A percentile compares a stretch with the other conserved stretches of the same genome.
Evolutionary conservation across 2,329 filamentous ascomycete species (phyloP).

Genomic region (Aureobasidium subglaciale): DNA sequence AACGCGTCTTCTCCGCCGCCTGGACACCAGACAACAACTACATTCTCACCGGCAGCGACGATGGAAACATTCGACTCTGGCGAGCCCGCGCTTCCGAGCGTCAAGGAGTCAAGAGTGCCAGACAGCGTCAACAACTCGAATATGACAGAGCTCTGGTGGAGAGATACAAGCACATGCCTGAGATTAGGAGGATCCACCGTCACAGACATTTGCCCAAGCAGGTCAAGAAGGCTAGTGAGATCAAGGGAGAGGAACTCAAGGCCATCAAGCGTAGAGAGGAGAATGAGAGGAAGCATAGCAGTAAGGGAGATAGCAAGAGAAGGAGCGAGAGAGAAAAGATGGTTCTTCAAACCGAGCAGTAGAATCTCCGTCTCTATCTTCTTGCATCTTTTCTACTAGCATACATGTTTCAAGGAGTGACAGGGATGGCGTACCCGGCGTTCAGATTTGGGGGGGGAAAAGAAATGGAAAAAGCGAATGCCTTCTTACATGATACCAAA

Average conservation of each 20-base stretch:
- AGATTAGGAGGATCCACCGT: slow-evolving; percentile 81
- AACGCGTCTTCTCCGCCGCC: slow-evolving; percentile 76
- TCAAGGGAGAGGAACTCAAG: slow-evolving; percentile 83
- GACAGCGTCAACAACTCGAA: slow-evolving; percentile 80
- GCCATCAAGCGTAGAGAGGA: slow-evolving; percentile 86
- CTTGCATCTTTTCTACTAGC: not conserved
- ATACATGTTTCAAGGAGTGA: not conserved
- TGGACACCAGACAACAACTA: slow-evolving; percentile 90
- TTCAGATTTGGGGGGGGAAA: not conserved
- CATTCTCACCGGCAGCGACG: slow-evolving; percentile 82
- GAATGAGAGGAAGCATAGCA: slow-evolving; percentile 86
- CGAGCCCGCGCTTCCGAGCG: slow-evolving; percentile 76
- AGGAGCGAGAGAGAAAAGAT: slow-evolving; percentile 87
- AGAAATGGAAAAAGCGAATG: not conserved
- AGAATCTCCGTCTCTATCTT: not conserved
- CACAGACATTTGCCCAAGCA: slow-evolving; percentile 89
- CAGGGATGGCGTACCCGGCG: not conserved
- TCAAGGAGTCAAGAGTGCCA: slow-evolving; percentile 76
- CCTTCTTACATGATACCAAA: not conserved
- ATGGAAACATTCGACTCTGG: slow-evolving; percentile 89
- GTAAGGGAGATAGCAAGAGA: slow-evolving; percentile 69
- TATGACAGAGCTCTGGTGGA: slow-evolving; percentile 81
- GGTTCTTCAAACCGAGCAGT: slow-evolving; percentile 64
- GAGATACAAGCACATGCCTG: slow-evolving; percentile 90
- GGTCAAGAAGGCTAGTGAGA: slow-evolving; percentile 91